Base-by-base conservation (phyloP, 495 filamentous ascomycete species). In the Xanthoparmelia taractica region DNA sequence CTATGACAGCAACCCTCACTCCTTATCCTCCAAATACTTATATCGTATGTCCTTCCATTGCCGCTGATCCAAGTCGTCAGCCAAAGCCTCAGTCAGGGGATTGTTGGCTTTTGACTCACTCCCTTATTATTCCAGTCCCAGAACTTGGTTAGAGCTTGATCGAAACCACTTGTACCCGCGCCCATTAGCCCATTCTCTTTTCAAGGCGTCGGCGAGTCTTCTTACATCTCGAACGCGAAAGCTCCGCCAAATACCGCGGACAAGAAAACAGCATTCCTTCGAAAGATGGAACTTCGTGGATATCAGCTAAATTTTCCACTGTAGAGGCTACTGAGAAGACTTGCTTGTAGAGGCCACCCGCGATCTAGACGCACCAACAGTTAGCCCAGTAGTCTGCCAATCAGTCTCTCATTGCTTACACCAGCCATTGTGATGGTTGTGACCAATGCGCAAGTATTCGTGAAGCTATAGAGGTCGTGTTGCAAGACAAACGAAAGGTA, bases 31-130 rank as follows among this genome's bases (percentile, higher is more conserved):
- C 67, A 92, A 75, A 74, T 97, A 99, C 72, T 83, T 86, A 73
- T 84, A 76, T 74, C 94, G 91, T 79, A 99, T 97, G 75, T 97
- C 94, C 83, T 97, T 97, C 95, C 95, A 99, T 93, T 97, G 95
- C 68, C 94, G 91, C 90, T 97, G 72, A 73, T 63, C 17, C 33
- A 31, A 33, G 2, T 12, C 8, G 8, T 62, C 27, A 67, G 59
- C 13, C 18, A 0, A 13, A 23, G 40, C n/a, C 34, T 33, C 65
- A 43, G 36, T 23, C 3, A 34, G 1, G 2, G 15, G 7, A 7
- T 17, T 17, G 33, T 41, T 1, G 27, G 2, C 25, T 27, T 41
- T 36, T 41, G 47, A 80, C 91, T 69, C 90, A 96, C 93, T 66
- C 93, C 93, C 69, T 79, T 79, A 83, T 99, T 99, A 67, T 90